These are phyloP conservation scores for Brachypodium distachyon DNA, from an alignment of 202 grass and related monocot species.

Conservation along the genomic window DNA sequence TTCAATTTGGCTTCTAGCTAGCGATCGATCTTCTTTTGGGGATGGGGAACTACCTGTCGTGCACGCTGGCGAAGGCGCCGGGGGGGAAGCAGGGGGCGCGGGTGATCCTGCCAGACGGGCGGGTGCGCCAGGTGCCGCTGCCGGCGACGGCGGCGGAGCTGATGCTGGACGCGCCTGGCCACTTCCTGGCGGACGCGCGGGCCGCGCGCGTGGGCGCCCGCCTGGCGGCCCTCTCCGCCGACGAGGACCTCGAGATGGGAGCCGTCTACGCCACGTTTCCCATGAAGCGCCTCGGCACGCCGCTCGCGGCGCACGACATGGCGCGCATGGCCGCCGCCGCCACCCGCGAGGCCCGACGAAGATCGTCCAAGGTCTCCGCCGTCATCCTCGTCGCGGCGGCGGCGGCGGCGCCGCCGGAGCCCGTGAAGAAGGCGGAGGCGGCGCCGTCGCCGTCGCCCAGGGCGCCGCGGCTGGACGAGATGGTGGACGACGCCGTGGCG, in stretches of 20 bases:
- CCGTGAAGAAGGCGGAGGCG: neutral
- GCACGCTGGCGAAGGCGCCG: slow-evolving; percentile 42
- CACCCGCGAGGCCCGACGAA: slow-evolving; percentile 38
- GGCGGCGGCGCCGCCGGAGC: neutral
- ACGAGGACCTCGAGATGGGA: slow-evolving; percentile 73
- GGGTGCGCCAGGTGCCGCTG: slow-evolving; percentile 19
- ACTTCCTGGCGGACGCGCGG: slow-evolving; percentile 56
- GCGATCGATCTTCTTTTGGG: neutral
- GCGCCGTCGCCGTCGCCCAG: neutral
- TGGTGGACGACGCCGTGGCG: slow-evolving; percentile 27
- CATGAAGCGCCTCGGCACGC: slow-evolving; percentile 68
- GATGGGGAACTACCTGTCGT: slow-evolving; percentile 87
- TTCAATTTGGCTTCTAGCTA: neutral
- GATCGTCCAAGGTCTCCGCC: slow-evolving; percentile 39
- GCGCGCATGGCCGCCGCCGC: slow-evolving; percentile 36
- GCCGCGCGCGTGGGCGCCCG: slow-evolving; percentile 35
- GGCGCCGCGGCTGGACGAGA: slow-evolving; percentile 36
- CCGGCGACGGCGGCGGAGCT: slow-evolving; percentile 66
- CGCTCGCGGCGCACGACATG: slow-evolving; percentile 26
- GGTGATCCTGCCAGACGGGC: slow-evolving; percentile 64
- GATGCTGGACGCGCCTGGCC: slow-evolving; percentile 74
- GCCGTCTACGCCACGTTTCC: slow-evolving; percentile 48
- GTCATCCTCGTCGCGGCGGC: neutral
- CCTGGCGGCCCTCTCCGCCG: slow-evolving; percentile 52
- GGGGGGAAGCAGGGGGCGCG: slow-evolving; percentile 6